These are phyloP conservation scores for Debaryomyces subglobosus DNA, from an alignment of 1,139 yeast genomes.

Conservation along the genomic window DNA sequence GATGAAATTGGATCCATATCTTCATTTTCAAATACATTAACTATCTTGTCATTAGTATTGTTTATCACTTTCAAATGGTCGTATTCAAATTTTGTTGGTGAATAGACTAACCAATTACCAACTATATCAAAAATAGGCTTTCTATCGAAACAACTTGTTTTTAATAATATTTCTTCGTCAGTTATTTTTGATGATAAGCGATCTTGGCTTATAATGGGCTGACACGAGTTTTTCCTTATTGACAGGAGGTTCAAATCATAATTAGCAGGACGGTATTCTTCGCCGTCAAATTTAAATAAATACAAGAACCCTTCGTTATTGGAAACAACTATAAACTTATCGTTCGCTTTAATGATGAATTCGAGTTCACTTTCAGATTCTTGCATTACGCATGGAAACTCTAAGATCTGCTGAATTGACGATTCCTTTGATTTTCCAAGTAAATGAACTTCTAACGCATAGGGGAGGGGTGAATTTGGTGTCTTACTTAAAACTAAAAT, in stretches of 20 bases:
- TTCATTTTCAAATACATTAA: conserved; percentile 4
- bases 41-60: conserved; percentile 13
- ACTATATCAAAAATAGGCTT: conserved; percentile 52
- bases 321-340: conserved; percentile 25
- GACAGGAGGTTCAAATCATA: conserved; percentile 21
- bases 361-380: conserved; percentile 4
- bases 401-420: conserved; percentile 2
- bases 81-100: conserved; percentile 43
- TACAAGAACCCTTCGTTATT: conserved; percentile 29
- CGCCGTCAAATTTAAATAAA: conserved; percentile 17
- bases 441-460: conserved; percentile 3
- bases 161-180: conserved; percentile 28
- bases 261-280: conserved; percentile 19
- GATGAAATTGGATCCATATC: conserved; percentile 17
- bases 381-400: conserved; percentile 6
- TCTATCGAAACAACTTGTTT: conserved; percentile 41
- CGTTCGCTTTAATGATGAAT: conserved; percentile 26
- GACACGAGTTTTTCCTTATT: conserved; percentile 28
- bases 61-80: conserved; percentile 29
- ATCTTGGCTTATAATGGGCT: conserved; percentile 25
- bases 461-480: background rate
- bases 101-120: conserved; percentile 55
- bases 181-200: conserved; percentile 17
- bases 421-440: background rate
- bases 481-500: background rate